Evolutionary conservation across 495 filamentous ascomycete genomes (phyloP).

Genomic region (Xylaria venustula): DNA sequence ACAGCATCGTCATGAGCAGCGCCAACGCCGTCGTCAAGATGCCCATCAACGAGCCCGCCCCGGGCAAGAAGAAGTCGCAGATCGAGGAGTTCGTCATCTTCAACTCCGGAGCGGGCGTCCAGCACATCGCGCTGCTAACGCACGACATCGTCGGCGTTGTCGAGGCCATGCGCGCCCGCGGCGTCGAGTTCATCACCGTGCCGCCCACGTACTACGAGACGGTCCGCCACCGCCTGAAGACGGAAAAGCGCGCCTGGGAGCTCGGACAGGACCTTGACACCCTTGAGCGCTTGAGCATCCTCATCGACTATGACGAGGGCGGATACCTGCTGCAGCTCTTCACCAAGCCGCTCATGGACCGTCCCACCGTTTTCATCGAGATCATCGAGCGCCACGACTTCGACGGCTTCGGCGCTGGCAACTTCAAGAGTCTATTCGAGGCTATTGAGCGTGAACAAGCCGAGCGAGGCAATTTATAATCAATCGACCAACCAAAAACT

Average conservation of each 20-base stretch:
- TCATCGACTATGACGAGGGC: constrained; percentile 89
- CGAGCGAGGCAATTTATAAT: constrained; percentile 71
- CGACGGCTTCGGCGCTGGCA: constrained; percentile 87
- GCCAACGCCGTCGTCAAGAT: constrained; percentile 80
- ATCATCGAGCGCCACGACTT: constrained; percentile 89
- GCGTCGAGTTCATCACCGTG: constrained; percentile 86
- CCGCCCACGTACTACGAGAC: constrained; percentile 79
- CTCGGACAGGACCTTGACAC: constrained; percentile 75
- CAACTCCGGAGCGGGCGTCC: constrained; percentile 81
- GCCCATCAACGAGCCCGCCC: constrained; percentile 94
- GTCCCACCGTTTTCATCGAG: constrained; percentile 91
- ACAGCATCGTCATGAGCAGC: constrained; percentile 82
- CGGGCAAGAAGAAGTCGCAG: constrained; percentile 80
- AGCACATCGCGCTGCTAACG: constrained; percentile 86
- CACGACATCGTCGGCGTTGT: constrained; percentile 74
- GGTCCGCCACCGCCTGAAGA: constrained; percentile 65
- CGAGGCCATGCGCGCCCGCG: constrained; percentile 67
- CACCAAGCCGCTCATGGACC: constrained; percentile 88
- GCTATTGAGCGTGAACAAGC: constrained; percentile 90
- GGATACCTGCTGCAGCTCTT: constrained; percentile 86
- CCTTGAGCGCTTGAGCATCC: constrained; percentile 69
- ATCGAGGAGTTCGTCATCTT: constrained; percentile 93
- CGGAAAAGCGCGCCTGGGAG: constrained; percentile 47
- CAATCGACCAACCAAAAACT: neutral
- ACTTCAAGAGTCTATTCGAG: constrained; percentile 91